phyloP scores from a whole-genome alignment of 169 alveolate genomes.

The Cryptosporidium xiaoi region DNA sequence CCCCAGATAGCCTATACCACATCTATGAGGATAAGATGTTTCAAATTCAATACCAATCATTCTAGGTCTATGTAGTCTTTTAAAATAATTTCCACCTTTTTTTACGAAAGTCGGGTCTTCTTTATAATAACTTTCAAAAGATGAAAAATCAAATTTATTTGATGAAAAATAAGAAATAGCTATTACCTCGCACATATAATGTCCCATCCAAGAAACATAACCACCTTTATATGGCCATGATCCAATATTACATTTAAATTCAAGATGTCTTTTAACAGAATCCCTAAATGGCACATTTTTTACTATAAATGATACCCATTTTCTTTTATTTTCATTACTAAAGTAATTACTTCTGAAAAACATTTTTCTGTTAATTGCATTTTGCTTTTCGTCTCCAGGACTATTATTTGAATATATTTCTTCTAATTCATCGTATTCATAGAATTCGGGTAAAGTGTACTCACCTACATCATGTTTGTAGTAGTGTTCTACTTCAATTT shows the following conservation, averaged over 20 bases:
- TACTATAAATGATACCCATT: conserved; percentile 54
- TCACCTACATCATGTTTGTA: neutral
- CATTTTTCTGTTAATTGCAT: conserved; percentile 23
- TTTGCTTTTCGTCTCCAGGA: neutral
- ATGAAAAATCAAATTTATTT: conserved; percentile 11
- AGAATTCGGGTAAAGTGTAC: conserved; percentile 12
- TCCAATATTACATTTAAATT: conserved; percentile 53
- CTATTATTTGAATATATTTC: conserved; percentile 15
- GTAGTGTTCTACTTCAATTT: conserved; percentile 13
- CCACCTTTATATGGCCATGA: conserved; percentile 70
- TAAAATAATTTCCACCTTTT: neutral
- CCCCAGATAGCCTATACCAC: conserved; percentile 80
- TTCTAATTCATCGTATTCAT: conserved; percentile 21
- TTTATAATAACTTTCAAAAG: conserved; percentile 6
- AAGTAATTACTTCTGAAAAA: conserved; percentile 52
- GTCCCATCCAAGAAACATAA: conserved; percentile 33
- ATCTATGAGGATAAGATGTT: conserved; percentile 78
- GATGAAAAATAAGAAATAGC: neutral
- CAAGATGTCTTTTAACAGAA: neutral
- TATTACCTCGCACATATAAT: conserved; percentile 38
- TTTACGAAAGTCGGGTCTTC: neutral
- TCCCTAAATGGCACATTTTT: conserved; percentile 60
- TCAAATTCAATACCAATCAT: conserved; percentile 82
- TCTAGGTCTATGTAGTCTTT: conserved; percentile 44
- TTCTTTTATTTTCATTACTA: neutral